These are phyloP conservation scores for Oryza australiensis DNA, from an alignment of 176 grass and related monocot species.

Conservation along the genomic window DNA sequence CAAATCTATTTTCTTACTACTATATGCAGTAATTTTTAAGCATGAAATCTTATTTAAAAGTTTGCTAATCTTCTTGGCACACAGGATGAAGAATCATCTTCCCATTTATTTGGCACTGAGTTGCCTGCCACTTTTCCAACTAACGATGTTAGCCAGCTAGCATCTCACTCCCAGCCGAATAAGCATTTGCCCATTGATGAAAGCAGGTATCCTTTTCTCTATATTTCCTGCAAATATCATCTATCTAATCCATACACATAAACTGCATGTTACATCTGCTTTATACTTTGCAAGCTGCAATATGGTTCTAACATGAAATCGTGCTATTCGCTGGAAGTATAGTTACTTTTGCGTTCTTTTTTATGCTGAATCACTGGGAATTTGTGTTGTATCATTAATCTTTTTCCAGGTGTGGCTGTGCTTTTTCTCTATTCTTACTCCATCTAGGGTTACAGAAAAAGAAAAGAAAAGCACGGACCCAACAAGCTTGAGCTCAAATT, in stretches of 20 bases:
- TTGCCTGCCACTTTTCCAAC: constrained; percentile 11
- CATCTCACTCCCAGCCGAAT: constrained; percentile 33
- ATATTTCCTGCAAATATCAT: background rate
- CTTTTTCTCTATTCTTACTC: background rate
- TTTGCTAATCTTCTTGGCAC: constrained; percentile 14
- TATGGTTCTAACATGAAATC: background rate
- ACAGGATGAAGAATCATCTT: constrained; percentile 55
- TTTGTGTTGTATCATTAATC: background rate
- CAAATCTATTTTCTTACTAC: background rate
- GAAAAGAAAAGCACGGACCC: background rate
- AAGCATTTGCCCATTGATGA: constrained; percentile 29
- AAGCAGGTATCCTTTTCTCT: constrained; percentile 38
- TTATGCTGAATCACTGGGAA: background rate
- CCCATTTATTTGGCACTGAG: constrained; percentile 34
- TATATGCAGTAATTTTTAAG: background rate
- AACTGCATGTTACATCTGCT: background rate
- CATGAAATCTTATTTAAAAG: background rate
- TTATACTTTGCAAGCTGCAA: constrained; percentile 12
- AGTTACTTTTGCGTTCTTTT: background rate
- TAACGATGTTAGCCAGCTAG: constrained; percentile 28
- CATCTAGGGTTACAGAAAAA: background rate
- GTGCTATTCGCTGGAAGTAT: background rate
- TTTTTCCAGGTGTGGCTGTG: background rate
- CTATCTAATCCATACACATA: background rate
- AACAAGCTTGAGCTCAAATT: background rate